Conservation (phyloP, 441 rosid species). For the Adansonia madagascariensis region DNA sequence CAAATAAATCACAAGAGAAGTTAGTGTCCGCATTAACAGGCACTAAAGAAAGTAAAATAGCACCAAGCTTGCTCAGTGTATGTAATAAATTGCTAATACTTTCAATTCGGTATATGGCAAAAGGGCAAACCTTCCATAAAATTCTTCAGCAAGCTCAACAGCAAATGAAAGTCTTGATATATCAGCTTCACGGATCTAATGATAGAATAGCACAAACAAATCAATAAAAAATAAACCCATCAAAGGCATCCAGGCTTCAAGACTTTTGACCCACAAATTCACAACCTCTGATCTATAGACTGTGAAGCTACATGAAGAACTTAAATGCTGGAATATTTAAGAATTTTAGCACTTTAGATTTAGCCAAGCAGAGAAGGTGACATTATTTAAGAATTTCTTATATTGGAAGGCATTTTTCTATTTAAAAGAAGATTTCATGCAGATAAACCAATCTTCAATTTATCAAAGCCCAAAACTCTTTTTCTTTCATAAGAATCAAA, state of each 20-base stretch:
- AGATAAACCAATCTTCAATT: background rate
- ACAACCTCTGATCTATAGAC: conserved; percentile 7
- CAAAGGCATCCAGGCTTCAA: conserved; percentile 17
- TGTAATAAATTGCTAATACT: conserved; percentile 5
- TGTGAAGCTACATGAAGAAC: background rate
- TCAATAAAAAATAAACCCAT: conserved; percentile 26
- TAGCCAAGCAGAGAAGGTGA: background rate
- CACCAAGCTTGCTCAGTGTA: conserved; percentile 20
- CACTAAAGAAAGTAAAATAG: conserved; percentile 14
- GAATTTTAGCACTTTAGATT: background rate
- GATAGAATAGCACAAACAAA: conserved; percentile 31
- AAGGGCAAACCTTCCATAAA: conserved; percentile 84
- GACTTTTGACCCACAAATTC: background rate
- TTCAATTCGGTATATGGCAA: conserved; percentile 31
- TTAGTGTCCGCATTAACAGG: conserved; percentile 38
- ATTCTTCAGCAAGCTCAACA: conserved; percentile 98
- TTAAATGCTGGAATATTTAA: background rate
- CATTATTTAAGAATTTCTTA: background rate
- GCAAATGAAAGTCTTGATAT: conserved; percentile 97
- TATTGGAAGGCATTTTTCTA: background rate
- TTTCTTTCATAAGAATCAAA: background rate
- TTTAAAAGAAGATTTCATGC: background rate
- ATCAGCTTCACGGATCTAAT: conserved; percentile 96
- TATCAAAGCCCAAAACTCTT: background rate
- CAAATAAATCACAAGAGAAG: conserved; percentile 43